Evolutionary conservation across 2,329 filamentous ascomycete genomes (phyloP), one percentile per base, ranked within the genome.

Genomic region (Calonectria crousiana): DNA sequence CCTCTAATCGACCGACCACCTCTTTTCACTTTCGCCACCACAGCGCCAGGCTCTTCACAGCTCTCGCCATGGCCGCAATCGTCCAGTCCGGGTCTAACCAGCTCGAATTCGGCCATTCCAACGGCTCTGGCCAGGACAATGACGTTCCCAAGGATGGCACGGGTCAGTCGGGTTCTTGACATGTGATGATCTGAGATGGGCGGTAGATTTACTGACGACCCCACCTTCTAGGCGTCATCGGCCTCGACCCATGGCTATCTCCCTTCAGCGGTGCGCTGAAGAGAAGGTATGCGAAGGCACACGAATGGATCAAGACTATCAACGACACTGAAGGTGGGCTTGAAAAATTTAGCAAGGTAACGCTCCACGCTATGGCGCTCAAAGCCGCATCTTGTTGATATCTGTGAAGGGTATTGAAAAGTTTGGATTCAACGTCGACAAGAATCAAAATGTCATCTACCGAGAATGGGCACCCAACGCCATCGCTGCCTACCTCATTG

Each of bases 381-480:
- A 26, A 30, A n/a, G n/a, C n/a, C 28, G 26, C 28, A 53, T 32
- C 56, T 69, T 64, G 49, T 74, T 79, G 18, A 77, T 36, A 8
- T 9, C 41, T n/a, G 26, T 26, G 13, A 20, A 97, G 95, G 96
- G 97, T 56, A 94, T 92, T 76, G 95, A 98, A 82, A 93, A 90
- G 76, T 98, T 94, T 82, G 97, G 97, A 71, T 92, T 99, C 85
- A 95, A 95, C 78, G 93, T 97, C 74, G 90, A 93, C 82, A 88
- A 91, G 69, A 92, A 98, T 81, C 95, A 95, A 84, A 95, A 96
- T 84, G 95, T 99, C 78, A 89, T 90, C 72, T 99, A 99, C 85
- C 91, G 95, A 79, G 97, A 99, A 90, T 99, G 97, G 97, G 97
- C 97, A 1, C 96, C 97, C 32, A 97, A 95, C 87, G 96, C 95